phyloP scores from a whole-genome alignment of 345 rosid species.

The Cardiospermum halicacabum region DNA sequence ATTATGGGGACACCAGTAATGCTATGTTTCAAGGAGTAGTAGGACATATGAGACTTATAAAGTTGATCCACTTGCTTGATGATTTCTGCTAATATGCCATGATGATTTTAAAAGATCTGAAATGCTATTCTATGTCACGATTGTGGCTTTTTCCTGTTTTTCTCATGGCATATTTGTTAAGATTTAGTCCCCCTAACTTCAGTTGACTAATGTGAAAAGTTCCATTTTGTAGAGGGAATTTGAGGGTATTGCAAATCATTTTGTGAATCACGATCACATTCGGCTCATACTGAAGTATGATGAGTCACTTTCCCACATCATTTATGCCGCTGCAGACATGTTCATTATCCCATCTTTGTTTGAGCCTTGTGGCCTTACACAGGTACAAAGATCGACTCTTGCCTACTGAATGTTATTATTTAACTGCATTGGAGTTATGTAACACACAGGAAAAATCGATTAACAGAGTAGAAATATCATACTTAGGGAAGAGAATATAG shows the following conservation, averaged over 20 bases:
- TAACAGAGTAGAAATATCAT: neutral
- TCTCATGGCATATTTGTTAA: neutral
- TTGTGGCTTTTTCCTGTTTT: neutral
- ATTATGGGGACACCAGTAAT: neutral
- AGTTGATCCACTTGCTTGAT: neutral
- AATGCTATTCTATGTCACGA: neutral
- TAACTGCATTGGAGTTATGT: neutral
- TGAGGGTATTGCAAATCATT: conserved; percentile 74
- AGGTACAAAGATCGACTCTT: conserved; percentile 42
- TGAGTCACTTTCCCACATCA: conserved; percentile 78
- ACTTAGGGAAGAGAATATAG: neutral
- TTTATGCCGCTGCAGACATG: conserved; percentile 88
- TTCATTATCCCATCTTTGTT: conserved; percentile 92
- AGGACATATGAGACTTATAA: neutral
- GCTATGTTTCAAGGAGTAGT: neutral
- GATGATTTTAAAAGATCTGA: neutral
- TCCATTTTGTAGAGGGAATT: conserved; percentile 64
- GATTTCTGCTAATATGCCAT: neutral
- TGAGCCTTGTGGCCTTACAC: conserved; percentile 99
- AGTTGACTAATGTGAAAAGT: conserved; percentile 4
- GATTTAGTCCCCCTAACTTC: neutral
- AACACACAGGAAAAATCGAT: neutral
- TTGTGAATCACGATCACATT: conserved; percentile 57
- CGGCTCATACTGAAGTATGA: conserved; percentile 81
- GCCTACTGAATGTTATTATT: conserved; percentile 5